Evolutionary conservation across 768 basidiomycete genomes (phyloP), one percentile per base, ranked within the genome.

Genomic region (Auriscalpium microsporum): DNA sequence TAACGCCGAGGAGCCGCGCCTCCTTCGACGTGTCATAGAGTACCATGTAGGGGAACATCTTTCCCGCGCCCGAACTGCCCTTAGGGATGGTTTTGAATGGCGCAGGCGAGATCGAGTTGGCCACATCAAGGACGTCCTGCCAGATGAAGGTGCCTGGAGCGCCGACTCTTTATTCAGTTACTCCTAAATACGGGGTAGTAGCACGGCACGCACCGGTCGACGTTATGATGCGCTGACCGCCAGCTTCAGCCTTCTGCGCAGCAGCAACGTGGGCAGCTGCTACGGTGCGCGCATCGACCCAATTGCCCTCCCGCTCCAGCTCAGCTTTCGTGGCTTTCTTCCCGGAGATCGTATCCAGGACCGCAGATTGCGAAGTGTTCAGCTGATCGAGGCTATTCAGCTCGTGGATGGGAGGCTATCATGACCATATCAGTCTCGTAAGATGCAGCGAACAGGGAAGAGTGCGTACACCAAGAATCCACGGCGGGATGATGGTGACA

Each of bases 401-500:
- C 33, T 53, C 52, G 46, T 54, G 53, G 45, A 54, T 54, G 10
- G 53, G 33, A 13, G 53, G 53, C 53, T 54, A 21, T 23, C 14
- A 44, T 14, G 42, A 44, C 14, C 13, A 14, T 1, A 14, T 14
- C 14, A 17, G 42, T 14, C 13, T 14, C 42, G 17, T 44, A 9
- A 44, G 42, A 14, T 44, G 14, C 13, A 17, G 42, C 10, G 28
- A 4, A 44, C 17, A 14, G 13, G 42, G 7, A 10, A 44, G 14
- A 44, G 28, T 28, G 14, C 42, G 13, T 44, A 44, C 42, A 14
- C 42, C 42, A 6, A 44, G 9, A 17, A 44, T 14, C 46, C 57
- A 70, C 34, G 73, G 70, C n/a, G 74, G 72, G 54, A 61, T 62
- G 50, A 73, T 53, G 1, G 67, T 66, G 4, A 68, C 65, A 34